Conservation (phyloP, 2,329 filamentous ascomycete genomes). For the Bipolaris zeicola region DNA sequence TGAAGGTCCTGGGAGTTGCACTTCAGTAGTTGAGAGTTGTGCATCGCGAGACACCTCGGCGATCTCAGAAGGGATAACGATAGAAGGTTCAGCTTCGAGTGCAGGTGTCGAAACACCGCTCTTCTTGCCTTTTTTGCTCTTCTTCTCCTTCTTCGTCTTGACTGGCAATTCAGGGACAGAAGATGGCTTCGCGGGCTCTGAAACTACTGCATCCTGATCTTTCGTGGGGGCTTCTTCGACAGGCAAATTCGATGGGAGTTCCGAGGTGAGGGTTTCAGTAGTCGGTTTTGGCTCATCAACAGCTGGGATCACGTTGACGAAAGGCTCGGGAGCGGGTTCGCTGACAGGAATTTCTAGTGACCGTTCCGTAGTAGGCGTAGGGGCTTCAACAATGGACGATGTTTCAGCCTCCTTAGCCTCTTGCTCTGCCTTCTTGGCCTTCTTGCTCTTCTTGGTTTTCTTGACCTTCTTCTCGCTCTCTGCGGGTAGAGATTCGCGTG, state of each 20-base stretch:
- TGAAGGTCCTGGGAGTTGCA: background rate
- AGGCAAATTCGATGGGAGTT: background rate
- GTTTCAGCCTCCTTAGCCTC: slow-evolving; percentile 23
- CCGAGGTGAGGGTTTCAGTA: background rate
- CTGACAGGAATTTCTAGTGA: background rate
- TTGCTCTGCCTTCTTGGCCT: slow-evolving; percentile 33
- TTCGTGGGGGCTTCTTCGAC: background rate
- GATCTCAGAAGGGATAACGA: background rate
- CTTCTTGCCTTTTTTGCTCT: slow-evolving; percentile 24
- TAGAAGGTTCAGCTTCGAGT: slow-evolving; percentile 3
- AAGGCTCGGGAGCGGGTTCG: background rate
- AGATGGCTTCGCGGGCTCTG: background rate
- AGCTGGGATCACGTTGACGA: background rate
- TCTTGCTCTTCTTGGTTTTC: slow-evolving; percentile 32
- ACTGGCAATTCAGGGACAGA: slow-evolving; percentile 13
- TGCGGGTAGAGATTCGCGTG: slow-evolving; percentile 8
- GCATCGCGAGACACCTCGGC: background rate
- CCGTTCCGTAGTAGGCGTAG: slow-evolving; percentile 11
- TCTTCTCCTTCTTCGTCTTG: slow-evolving; percentile 33
- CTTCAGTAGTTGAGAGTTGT: background rate
- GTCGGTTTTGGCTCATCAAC: background rate
- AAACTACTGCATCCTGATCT: slow-evolving; percentile 1
- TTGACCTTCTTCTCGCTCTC: slow-evolving; percentile 36
- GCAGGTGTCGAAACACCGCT: slow-evolving; percentile 19
- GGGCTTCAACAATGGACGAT: slow-evolving; percentile 8